Evolutionary conservation across 164 flowering plant species (phyloP).

Genomic region (Nelumbo lutea): DNA sequence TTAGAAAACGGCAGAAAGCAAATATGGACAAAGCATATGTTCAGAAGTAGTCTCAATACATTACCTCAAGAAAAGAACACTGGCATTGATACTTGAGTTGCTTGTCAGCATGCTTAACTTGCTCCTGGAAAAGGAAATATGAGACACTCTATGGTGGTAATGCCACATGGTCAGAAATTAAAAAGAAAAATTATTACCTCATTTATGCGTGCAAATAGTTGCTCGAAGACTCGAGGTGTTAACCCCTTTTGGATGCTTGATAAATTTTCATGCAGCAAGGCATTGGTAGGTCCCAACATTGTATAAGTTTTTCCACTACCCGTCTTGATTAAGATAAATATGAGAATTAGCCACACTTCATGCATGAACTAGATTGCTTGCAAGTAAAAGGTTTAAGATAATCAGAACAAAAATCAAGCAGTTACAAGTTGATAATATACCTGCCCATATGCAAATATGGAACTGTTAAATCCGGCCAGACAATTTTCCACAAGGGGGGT

Average conservation of each 20-base stretch:
- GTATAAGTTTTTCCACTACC: constrained; percentile 98
- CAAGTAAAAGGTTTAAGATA: background rate
- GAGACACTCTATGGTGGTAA: background rate
- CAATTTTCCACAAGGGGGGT: constrained; percentile 91
- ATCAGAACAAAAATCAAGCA: background rate
- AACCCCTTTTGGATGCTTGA: constrained; percentile 62
- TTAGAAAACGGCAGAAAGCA: background rate
- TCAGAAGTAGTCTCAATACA: background rate
- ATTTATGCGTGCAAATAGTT: constrained; percentile 71
- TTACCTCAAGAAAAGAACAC: constrained; percentile 96
- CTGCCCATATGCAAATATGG: constrained; percentile 99
- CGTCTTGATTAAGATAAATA: constrained; percentile 41
- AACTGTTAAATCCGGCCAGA: constrained; percentile 91
- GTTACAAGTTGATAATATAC: constrained; percentile 27
- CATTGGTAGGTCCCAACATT: constrained; percentile 95
- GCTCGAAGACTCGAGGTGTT: constrained; percentile 85
- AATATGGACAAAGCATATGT: background rate
- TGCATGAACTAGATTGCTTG: background rate
- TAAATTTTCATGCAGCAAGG: constrained; percentile 56
- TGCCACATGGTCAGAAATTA: background rate
- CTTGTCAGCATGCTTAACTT: constrained; percentile 73
- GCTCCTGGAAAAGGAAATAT: constrained; percentile 50
- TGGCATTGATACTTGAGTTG: constrained; percentile 85
- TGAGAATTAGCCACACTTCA: background rate
- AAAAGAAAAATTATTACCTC: constrained; percentile 44